Base-by-base conservation (phyloP, 768 basidiomycete species). In the Tricholoma sp. region DNA sequence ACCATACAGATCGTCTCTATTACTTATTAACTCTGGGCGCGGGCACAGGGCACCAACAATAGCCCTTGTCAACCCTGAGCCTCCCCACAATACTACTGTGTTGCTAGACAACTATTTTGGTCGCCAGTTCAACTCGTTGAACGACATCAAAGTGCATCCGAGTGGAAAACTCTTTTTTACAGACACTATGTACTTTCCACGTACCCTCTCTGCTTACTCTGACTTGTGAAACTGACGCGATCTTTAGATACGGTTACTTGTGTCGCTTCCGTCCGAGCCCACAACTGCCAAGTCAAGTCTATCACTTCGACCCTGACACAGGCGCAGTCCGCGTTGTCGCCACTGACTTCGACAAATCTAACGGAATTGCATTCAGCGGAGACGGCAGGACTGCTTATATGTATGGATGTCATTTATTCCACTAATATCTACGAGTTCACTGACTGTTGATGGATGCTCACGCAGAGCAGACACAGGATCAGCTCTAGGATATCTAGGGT, bases 51-150 rank as follows among this genome's bases (percentile, higher is more conserved):
- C 88, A 7, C 81, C 88, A 17, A 81, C 81, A 3, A 64, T 91
- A 24, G 82, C 77, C 0, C 77, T 86, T 24, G 82, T 90, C 50
- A 82, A 89, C 65, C 86, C 88, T 0, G 65, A 63, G 3, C 65
- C 80, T 7, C 89, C 89, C 0, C 76, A 84, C 69, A 87, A 90
- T 54, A 71, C 79, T 3, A 90, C 86, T 0, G 78, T 88, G 31
- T 68, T 92, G 13, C 68, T 92, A 57, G 87, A 91, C 70, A 92
- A 91, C 71, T 89, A 79, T 69, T 88, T 81, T 62, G 89, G 89
- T 1, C 75, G 88, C 2, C 89, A 90, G 60, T 93, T 91, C 72
- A 91, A 88, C 69, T 89, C 89, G 1, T 67, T 92, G 50, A 89
- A 91, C 66, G 90, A 94, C 60, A 76, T 87, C 57, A 90, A 88